These are phyloP conservation scores for Ganoderma multipileum DNA, from an alignment of 1,284 basidiomycete genomes.

Conservation along the genomic window DNA sequence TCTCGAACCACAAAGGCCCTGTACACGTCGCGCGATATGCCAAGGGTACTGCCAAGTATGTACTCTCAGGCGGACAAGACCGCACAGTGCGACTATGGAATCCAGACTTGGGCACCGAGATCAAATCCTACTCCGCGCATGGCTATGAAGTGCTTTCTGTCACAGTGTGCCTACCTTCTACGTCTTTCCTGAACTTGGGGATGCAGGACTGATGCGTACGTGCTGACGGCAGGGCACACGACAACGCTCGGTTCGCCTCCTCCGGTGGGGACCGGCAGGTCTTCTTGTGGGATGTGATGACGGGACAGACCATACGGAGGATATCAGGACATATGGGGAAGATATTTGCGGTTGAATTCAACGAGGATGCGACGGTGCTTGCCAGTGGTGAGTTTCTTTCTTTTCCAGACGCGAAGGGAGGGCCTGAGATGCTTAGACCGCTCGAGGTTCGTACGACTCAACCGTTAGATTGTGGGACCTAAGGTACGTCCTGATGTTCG, in stretches of 20 bases:
- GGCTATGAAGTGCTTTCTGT: conserved; percentile 94
- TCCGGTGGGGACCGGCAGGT: conserved; percentile 93
- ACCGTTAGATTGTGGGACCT: conserved; percentile 92
- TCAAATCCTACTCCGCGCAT: conserved; percentile 91
- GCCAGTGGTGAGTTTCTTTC: conserved; percentile 72
- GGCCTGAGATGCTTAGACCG: conserved; percentile 25
- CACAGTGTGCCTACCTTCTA: conserved; percentile 71
- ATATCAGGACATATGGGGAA: conserved; percentile 90
- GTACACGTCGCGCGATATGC: conserved; percentile 89
- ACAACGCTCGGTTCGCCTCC: conserved; percentile 94
- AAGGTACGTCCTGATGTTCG: conserved; percentile 51
- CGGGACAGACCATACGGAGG: conserved; percentile 82
- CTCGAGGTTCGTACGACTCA: conserved; percentile 84
- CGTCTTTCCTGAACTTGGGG: not conserved
- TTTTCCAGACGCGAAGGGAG: conserved; percentile 7
- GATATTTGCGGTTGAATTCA: conserved; percentile 91
- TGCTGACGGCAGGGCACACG: conserved; percentile 69
- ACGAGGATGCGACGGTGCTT: conserved; percentile 83
- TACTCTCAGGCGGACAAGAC: conserved; percentile 92
- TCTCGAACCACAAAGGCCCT: conserved; percentile 75
- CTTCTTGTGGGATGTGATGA: conserved; percentile 95
- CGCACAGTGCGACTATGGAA: conserved; percentile 93
- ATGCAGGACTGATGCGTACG: conserved; percentile 9
- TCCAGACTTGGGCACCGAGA: conserved; percentile 81
- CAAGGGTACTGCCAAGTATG: conserved; percentile 86